Evolutionary conservation across 805 yeast species (phyloP), one percentile per base, ranked within the genome.

Genomic region (Diddensiella caesifluorescens): DNA sequence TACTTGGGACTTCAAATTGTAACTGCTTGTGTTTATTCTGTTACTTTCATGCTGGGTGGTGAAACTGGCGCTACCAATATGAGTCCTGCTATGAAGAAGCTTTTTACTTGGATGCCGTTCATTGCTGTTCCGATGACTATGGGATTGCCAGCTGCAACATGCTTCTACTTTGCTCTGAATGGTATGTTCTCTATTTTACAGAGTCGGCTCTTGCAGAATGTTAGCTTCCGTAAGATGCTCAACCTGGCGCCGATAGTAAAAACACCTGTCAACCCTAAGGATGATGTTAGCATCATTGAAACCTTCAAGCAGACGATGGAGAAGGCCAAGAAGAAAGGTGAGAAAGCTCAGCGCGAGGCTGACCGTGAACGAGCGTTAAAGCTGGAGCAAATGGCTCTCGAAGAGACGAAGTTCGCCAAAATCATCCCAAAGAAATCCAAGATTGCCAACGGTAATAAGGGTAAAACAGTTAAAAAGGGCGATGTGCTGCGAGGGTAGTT

Each of bases 81-180:
- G 64, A 68, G 75, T 46, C 83, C 86, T 1, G 72, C 71, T 31
- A 71, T 80, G 77, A 77, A 76, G 64, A 81, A 79, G 54, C 61
- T 83, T 18, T 74, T 90, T 68, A 77, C 81, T 29, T 69, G 74
- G 32, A 62, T 87, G 54, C 97, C 97, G 12, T 71, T 88, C 50
- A 66, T 81, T 22, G 87, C 96, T 3, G 80, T 90, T 47, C 79
- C 89, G n/a, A 77, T 90, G 52, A 90, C 97, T 3, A 84, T 83
- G 83, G 74, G 80, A 40, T 73, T 90, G 56, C 81, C 95, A 1
- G 76, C 95, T 1, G 95, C 84, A 28, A 87, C 88, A 26, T 80
- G 89, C 49, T 69, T 87, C 38, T 92, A 89, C 60, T 86, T 90
- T 62, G 80, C 90, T 4, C 78, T 83, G 27, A 87, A 88, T 59